Percentiles rank a stretch among this genome's conserved stretches.
Evolutionary conservation across 257 asterid genomes (phyloP).

Genomic region (Nicotiana obtusifolia): DNA sequence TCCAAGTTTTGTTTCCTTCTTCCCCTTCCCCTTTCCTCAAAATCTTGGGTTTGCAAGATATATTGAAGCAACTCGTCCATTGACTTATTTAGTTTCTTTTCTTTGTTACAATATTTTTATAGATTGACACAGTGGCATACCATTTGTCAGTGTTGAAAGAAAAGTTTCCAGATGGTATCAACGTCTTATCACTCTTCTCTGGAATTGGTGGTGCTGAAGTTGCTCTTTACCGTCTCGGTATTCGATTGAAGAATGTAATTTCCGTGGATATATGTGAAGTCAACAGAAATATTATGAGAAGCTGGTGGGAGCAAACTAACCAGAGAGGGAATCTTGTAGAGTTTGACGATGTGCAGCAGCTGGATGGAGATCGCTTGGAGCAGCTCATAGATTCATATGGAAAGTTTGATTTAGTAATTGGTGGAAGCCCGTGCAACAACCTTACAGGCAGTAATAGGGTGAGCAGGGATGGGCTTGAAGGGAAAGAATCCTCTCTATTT

Average conservation of each 20-base stretch:
- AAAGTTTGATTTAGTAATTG: slow-evolving; percentile 25
- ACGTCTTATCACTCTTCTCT: slow-evolving; percentile 69
- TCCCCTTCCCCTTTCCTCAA: no score
- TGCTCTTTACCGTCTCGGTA: slow-evolving; percentile 77
- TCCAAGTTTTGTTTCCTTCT: not conserved
- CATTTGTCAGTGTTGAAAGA: slow-evolving; percentile 73
- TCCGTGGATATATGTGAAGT: slow-evolving; percentile 67
- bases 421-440: slow-evolving; percentile 13
- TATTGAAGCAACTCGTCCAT: not conserved
- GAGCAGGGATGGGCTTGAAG: slow-evolving; percentile 7
- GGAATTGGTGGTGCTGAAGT: slow-evolving; percentile 98
- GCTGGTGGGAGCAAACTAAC: slow-evolving; percentile 95
- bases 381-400: slow-evolving; percentile 18
- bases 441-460: slow-evolving; percentile 15
- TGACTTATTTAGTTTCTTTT: not conserved
- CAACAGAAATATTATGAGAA: slow-evolving; percentile 53
- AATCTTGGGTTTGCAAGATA: not conserved
- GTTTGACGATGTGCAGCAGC: slow-evolving; percentile 45
- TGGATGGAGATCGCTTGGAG: slow-evolving; percentile 39
- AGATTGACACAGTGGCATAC: slow-evolving; percentile 92
- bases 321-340: slow-evolving; percentile 52
- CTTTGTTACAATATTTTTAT: not conserved
- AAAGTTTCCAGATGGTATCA: slow-evolving; percentile 61
- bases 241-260: slow-evolving; percentile 56
- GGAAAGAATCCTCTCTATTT: slow-evolving; percentile 10